A percentile compares a stretch with the other conserved stretches of the same genome.
Evolutionary conservation across 768 basidiomycete genomes (phyloP).

Genomic region (Podaxis sp.): DNA sequence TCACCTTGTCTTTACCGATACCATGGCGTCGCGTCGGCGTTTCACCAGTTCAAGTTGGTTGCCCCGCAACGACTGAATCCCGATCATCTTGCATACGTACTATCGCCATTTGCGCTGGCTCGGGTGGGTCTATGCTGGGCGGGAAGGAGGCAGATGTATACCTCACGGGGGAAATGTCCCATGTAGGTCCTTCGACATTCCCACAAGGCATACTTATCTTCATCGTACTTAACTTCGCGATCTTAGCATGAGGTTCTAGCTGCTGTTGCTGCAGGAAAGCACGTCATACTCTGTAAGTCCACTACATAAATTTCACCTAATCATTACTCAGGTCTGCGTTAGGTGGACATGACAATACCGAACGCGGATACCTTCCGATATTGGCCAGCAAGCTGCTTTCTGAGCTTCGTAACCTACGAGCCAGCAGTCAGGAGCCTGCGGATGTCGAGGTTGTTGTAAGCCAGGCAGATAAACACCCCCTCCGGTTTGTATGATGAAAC

Average conservation of each 20-base stretch:
- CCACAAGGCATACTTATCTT: conserved; percentile 7
- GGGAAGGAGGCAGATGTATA: conserved; percentile 80
- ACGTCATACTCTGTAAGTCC: conserved; percentile 80
- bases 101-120: conserved; percentile 90
- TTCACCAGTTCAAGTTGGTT: conserved; percentile 65
- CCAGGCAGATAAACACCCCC: conserved; percentile 69
- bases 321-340: conserved; percentile 20
- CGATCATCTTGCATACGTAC: conserved; percentile 42
- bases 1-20: conserved; percentile 12
- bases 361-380: conserved; percentile 85
- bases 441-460: conserved; percentile 71
- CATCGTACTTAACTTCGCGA: conserved; percentile 20
- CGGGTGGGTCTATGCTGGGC: conserved; percentile 75
- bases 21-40: conserved; percentile 9
- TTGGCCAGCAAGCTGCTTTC: conserved; percentile 61
- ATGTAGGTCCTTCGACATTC: conserved; percentile 47
- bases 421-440: conserved; percentile 29
- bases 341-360: conserved; percentile 94
- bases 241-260: conserved; percentile 84
- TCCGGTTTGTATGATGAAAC: conserved; percentile 54
- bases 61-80: conserved; percentile 29
- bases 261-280: conserved; percentile 68
- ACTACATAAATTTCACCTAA: conserved; percentile 27
- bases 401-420: conserved; percentile 42
- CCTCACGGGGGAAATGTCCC: conserved; percentile 91